Conservation (phyloP, 2,329 filamentous ascomycete genomes). For the Rhynchosporium secalis region DNA sequence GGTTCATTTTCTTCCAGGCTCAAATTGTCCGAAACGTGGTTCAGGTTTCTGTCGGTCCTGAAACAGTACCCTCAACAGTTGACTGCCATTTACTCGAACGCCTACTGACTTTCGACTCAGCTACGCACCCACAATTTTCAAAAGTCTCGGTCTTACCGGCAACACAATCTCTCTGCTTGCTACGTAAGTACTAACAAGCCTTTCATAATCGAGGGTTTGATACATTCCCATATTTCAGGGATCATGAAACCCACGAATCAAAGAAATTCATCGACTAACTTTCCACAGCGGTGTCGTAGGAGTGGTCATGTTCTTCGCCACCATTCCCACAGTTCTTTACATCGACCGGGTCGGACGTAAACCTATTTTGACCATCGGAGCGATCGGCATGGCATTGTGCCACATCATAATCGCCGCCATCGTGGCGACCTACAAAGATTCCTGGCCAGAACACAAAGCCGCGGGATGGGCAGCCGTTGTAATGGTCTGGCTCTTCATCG, state of each 20-base stretch:
- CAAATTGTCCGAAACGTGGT: background rate
- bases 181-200: slow-evolving; percentile 42
- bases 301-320: slow-evolving; percentile 68
- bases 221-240: too few relatives aligned
- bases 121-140: slow-evolving; percentile 52
- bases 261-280: too few relatives aligned
- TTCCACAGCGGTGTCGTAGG: slow-evolving; percentile 59
- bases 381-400: slow-evolving; percentile 65
- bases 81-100: background rate
- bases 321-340: slow-evolving; percentile 65
- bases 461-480: slow-evolving; percentile 67
- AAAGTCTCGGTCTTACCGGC: slow-evolving; percentile 44
- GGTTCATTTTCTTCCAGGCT: background rate
- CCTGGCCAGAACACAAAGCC: slow-evolving; percentile 55
- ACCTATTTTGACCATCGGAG: slow-evolving; percentile 61
- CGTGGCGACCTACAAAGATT: slow-evolving; percentile 60
- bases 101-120: background rate
- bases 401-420: slow-evolving; percentile 73
- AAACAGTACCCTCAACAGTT: background rate
- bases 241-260: too few relatives aligned
- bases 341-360: slow-evolving; percentile 65
- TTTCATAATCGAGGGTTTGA: too few relatives aligned
- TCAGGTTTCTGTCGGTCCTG: background rate
- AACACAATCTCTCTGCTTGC: slow-evolving; percentile 60
- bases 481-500: slow-evolving; percentile 74